A percentile compares a stretch with the other conserved stretches of the same genome.
phyloP scores from a whole-genome alignment of 2,329 filamentous ascomycete genomes.

The Calonectria fujianensis region DNA sequence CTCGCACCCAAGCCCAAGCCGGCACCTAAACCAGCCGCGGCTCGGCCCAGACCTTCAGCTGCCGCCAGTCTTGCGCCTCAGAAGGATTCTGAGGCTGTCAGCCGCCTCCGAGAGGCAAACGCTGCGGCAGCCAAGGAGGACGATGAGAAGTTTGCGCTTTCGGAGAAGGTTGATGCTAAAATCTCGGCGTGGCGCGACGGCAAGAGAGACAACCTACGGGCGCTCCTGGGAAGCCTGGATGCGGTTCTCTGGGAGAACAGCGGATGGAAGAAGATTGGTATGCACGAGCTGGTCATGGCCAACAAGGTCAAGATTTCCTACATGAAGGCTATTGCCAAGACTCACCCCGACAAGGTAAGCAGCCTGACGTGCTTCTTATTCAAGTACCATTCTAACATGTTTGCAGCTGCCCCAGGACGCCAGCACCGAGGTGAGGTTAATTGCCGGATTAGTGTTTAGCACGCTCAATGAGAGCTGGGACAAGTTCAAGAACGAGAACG shows the following conservation, averaged over 20 bases:
- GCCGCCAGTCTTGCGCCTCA: slow-evolving; percentile 63
- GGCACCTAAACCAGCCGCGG: slow-evolving; percentile 66
- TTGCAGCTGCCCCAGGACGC: slow-evolving; percentile 78
- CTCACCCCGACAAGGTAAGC: slow-evolving; percentile 97
- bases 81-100: slow-evolving; percentile 84
- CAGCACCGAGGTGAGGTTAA: slow-evolving; percentile 78
- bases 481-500: slow-evolving; percentile 82
- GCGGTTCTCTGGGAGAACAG: slow-evolving; percentile 92
- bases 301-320: slow-evolving; percentile 98
- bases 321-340: slow-evolving; percentile 99
- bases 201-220: slow-evolving; percentile 93
- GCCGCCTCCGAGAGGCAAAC: slow-evolving; percentile 88
- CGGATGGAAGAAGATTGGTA: slow-evolving; percentile 96
- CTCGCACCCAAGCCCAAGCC: slow-evolving; percentile 80
- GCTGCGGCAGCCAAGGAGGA: slow-evolving; percentile 89
- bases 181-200: slow-evolving; percentile 90
- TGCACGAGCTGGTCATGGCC: slow-evolving; percentile 93
- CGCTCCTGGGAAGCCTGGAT: slow-evolving; percentile 90
- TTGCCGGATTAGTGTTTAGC: slow-evolving; percentile 79
- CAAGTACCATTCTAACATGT: slow-evolving; percentile 37
- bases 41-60: slow-evolving; percentile 67
- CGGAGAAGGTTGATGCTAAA: slow-evolving; percentile 88
- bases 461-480: slow-evolving; percentile 84
- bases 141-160: slow-evolving; percentile 92
- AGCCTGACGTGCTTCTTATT: neutral